Conservation (phyloP, 2,329 filamentous ascomycete species). For the Periconia macrospinosa region DNA sequence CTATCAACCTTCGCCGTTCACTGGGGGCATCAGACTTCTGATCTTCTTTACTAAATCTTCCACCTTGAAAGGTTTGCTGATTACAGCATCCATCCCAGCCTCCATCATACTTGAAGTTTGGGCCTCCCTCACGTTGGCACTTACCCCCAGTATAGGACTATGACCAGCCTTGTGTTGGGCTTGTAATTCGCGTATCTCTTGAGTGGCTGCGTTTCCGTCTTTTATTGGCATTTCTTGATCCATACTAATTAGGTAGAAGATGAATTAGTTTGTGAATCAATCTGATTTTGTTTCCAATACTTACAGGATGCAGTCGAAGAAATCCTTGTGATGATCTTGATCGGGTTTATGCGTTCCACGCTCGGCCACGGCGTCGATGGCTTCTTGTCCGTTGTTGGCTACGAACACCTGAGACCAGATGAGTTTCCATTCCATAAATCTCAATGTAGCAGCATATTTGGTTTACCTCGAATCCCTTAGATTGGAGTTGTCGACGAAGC, state of each 20-base stretch:
- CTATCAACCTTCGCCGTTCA: neutral
- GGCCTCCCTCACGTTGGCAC: constrained; percentile 41
- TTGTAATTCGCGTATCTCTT: constrained; percentile 44
- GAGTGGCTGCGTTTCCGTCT: constrained; percentile 46
- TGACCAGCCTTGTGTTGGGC: constrained; percentile 31
- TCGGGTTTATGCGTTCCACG: constrained; percentile 20
- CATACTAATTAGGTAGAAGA: constrained; percentile 15
- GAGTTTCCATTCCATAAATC: neutral
- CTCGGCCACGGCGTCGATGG: constrained; percentile 44
- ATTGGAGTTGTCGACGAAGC: constrained; percentile 51
- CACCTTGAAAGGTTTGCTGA: constrained; percentile 44
- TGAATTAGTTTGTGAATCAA: neutral
- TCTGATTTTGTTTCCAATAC: constrained; percentile 17
- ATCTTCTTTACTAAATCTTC: constrained; percentile 38
- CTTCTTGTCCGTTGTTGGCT: constrained; percentile 50
- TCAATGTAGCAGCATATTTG: neutral
- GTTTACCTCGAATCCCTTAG: constrained; percentile 45
- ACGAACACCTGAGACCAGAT: constrained; percentile 23
- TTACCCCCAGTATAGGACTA: constrained; percentile 43
- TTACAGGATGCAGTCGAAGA: constrained; percentile 45
- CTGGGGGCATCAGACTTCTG: constrained; percentile 16
- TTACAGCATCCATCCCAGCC: constrained; percentile 44
- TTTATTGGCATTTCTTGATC: constrained; percentile 51
- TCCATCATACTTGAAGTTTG: constrained; percentile 38
- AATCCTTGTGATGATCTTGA: constrained; percentile 21